A percentile compares a stretch with the other conserved stretches of the same genome.
Evolutionary conservation across 306 rosid species (phyloP).

Genomic region (Inga oerstediana): DNA sequence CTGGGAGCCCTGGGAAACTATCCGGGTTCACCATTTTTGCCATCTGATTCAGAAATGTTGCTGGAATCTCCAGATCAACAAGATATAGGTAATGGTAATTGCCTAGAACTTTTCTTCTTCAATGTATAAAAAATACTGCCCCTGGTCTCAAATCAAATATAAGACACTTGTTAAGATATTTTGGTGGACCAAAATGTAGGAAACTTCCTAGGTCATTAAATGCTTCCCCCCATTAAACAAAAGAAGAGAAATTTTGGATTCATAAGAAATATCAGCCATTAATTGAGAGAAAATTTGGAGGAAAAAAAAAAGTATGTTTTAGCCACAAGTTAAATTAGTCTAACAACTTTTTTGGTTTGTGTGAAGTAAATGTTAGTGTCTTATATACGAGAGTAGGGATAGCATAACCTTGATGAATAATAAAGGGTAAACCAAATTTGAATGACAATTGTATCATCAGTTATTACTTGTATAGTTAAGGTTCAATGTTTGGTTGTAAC

Average conservation of each 20-base stretch:
- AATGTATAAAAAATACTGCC: background rate
- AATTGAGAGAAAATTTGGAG: background rate
- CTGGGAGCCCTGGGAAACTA: slow-evolving; percentile 93
- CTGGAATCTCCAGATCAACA: slow-evolving; percentile 94
- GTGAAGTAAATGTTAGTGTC: background rate
- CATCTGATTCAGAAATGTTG: slow-evolving; percentile 90
- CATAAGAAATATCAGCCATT: background rate
- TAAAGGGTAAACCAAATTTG: slow-evolving; percentile 10
- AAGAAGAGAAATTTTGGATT: background rate
- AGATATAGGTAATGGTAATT: slow-evolving; percentile 71
- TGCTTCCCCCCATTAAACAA: background rate
- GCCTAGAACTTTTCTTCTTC: background rate
- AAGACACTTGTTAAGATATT: background rate
- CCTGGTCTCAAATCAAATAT: background rate
- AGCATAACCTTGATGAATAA: slow-evolving; percentile 78
- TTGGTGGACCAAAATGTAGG: background rate
- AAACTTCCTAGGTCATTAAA: background rate
- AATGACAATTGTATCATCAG: background rate
- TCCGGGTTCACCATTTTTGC: slow-evolving; percentile 93
- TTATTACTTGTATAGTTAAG: background rate
- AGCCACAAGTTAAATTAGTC: background rate
- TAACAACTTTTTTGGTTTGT: background rate
- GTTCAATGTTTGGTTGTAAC: slow-evolving; percentile 11
- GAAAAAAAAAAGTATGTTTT: background rate
- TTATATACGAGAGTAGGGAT: slow-evolving; percentile 66